Evolutionary conservation across 306 rosid genomes (phyloP), one percentile per base, ranked within the genome.

Genomic region (Pyrus betulifolia): DNA sequence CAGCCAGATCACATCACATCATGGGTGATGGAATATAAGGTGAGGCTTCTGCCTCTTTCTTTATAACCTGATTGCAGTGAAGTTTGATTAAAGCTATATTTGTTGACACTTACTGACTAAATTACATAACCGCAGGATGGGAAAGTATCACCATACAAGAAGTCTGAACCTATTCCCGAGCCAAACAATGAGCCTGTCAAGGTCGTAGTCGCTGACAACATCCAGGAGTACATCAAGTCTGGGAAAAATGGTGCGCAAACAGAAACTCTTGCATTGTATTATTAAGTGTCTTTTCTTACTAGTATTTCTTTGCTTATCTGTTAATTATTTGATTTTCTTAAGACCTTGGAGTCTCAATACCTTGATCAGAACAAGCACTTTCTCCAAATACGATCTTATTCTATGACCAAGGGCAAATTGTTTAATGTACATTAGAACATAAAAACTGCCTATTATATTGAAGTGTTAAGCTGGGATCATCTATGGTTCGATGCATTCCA

Each of bases 11-110:
- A 96, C n/a, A 71, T 96, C 83, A 44, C 88, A 31, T 74, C 88
- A 72, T 96, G 97, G 97, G 57, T 96, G 80, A 87, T 89, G 89
- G 96, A 76, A 11, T 96, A 85, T 89, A 92, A 89, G 99, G 98
- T 96, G 74, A 81, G 67, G 30, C 52, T 69, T 76, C 69, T 74
- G 33, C 46, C 65, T 61, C 27, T 35, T 61, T 71, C 67, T 52
- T 27, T 72, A 17, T 31, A n/a, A 6, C 7, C 11, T 44, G 61
- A 8, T 31, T 42, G 31, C 10, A 27, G 19, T 27, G 46, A 35
- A 66, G 18, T 35, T 33, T 21, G 14, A 11, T 31, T 64, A 31
- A 64, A 9, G 27, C 25, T 25, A 42, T 42, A 25, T 19, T 4
- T 28, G 12, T 62, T 18, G 49, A 59, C 63, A 19, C 42, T 70